Evolutionary conservation across 2,329 filamentous ascomycete species (phyloP).

Genomic region (Aureobasidium sp.): DNA sequence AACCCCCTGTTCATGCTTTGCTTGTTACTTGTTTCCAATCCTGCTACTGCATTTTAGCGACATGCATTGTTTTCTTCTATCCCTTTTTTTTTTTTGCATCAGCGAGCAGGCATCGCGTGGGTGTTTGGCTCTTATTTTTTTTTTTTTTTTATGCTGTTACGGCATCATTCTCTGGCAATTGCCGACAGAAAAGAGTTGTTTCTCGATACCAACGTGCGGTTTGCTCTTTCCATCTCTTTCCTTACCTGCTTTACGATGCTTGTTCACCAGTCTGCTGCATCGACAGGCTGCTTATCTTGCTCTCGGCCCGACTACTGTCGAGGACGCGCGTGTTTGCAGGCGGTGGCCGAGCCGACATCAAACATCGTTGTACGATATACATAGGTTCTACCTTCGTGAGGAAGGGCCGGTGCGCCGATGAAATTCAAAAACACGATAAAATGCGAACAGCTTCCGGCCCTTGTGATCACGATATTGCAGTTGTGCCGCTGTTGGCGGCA

Average conservation of each 20-base stretch:
- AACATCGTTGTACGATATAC: slow-evolving; percentile 4
- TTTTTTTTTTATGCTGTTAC: not conserved
- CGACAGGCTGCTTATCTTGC: not conserved
- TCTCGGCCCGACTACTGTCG: slow-evolving; percentile 7
- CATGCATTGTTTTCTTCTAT: slow-evolving; percentile 7
- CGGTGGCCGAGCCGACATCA: not conserved
- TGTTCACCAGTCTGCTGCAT: not conserved
- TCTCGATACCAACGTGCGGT: slow-evolving; percentile 11
- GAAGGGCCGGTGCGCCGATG: not conserved
- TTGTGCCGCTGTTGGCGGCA: not conserved
- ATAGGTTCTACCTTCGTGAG: not conserved
- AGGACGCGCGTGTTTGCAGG: not conserved
- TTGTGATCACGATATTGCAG: not conserved
- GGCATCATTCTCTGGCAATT: slow-evolving; percentile 6
- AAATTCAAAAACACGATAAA: slow-evolving; percentile 7
- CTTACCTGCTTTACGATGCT: not conserved
- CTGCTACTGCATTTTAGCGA: slow-evolving; percentile 14
- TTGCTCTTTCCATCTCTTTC: slow-evolving; percentile 2
- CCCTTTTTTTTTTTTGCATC: not conserved
- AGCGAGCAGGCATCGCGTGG: slow-evolving; percentile 9
- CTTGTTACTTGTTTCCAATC: not conserved
- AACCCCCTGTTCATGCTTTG: not conserved
- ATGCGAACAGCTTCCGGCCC: not conserved
- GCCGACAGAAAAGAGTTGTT: slow-evolving; percentile 8
- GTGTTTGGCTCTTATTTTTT: slow-evolving; percentile 2